Base-by-base conservation (phyloP, 2,329 filamentous ascomycete species). In the Penicillium polonicum region DNA sequence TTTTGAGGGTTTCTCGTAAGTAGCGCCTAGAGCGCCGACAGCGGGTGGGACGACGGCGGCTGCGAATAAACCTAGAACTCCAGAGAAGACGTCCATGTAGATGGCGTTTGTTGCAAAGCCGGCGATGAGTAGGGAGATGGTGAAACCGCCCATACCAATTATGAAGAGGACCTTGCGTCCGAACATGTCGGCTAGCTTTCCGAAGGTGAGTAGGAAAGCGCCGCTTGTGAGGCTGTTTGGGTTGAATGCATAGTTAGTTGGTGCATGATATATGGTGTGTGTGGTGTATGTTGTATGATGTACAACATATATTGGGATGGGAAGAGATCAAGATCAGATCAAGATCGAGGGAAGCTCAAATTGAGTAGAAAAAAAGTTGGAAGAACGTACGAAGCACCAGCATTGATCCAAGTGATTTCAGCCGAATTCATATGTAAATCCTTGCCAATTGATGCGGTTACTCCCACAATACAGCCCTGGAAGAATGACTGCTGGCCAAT, bases 381-480 rank as follows among this genome's bases (percentile, higher is more conserved):
- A 4, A 6, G 5, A 33, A 33, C 79, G 46, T 74, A 83, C 75
- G 83, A 83, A 39, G 83, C 79, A n/a, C 85, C 81, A 8, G 85
- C 85, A 46, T 79, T 80, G 59, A 89, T 85, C 86, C 87, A 89
- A 0, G 86, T 87, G 25, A 89, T 83, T 65, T 90, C 80, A 1
- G 85, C 83, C 46, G 83, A 84, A 3, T 81, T 83, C 86, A 89
- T 89, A 45, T 78, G 67, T 54, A 89, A 70, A 59, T 87, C 83
- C 15, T 72, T 68, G 2, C 82, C 85, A 48, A 88, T 85, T 50
- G 83, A 83, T 0, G 83, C 83, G 1, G 85, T 85, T 59, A 88
- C 84, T 58, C 88, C 86, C 3, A 85, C 80, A 5, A 84, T 80
- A 5, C 81, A 78, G 13, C 86, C 87, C 8, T 78, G 77, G 29